These are phyloP conservation scores for Colletotrichum sp. DNA, from an alignment of 2,329 filamentous ascomycete species.

Conservation along the genomic window DNA sequence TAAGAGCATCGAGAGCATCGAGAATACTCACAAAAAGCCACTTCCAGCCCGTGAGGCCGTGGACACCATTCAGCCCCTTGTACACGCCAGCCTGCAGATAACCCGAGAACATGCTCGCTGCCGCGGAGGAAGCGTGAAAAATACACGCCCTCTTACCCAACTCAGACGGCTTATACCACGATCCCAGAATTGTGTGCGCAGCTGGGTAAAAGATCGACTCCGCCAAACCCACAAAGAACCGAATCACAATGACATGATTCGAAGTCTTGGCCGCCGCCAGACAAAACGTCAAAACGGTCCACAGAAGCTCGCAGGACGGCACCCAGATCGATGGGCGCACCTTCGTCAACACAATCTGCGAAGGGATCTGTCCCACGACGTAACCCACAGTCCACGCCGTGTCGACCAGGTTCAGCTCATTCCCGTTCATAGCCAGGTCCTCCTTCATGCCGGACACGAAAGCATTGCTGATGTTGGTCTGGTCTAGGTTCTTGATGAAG, in stretches of 20 bases:
- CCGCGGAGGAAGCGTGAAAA: constrained; percentile 52
- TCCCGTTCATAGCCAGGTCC: constrained; percentile 28
- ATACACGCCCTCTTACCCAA: constrained; percentile 56
- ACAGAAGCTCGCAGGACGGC: constrained; percentile 28
- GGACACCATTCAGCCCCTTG: constrained; percentile 49
- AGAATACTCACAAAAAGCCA: constrained; percentile 36
- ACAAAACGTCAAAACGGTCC: constrained; percentile 21
- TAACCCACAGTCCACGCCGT: constrained; percentile 28
- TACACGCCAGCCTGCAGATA: constrained; percentile 61
- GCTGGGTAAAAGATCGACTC: constrained; percentile 36
- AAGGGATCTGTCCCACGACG: constrained; percentile 29
- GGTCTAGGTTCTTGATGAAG: constrained; percentile 29
- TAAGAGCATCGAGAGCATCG: too few relatives aligned
- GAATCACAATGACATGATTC: constrained; percentile 42
- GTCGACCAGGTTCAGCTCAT: constrained; percentile 27
- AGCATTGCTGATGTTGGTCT: constrained; percentile 27
- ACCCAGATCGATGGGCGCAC: constrained; percentile 32
- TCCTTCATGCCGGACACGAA: constrained; percentile 31
- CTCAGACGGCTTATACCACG: constrained; percentile 40
- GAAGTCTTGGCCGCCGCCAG: constrained; percentile 21
- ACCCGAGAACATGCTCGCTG: constrained; percentile 60
- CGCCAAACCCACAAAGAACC: constrained; percentile 47
- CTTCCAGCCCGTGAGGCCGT: constrained; percentile 41
- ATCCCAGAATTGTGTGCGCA: constrained; percentile 40
- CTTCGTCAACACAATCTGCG: constrained; percentile 29